phyloP scores from a whole-genome alignment of 352 stramenopile species.

The Nothophytophthora sp. region DNA sequence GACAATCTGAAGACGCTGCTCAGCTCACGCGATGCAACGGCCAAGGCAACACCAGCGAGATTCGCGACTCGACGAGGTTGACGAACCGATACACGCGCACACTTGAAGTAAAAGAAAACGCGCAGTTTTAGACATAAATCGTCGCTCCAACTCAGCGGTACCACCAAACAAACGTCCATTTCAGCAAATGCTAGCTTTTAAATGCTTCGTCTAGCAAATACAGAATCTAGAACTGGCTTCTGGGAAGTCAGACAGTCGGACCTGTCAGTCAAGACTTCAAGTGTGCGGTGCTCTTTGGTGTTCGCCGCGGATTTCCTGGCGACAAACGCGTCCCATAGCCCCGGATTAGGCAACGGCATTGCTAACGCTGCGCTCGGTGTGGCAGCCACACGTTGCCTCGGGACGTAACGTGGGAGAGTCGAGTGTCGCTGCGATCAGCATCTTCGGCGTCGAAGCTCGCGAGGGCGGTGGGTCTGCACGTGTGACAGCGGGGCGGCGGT shows the following conservation, averaged over 20 bases:
- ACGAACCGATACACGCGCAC: no score
- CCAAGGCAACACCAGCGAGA: slow-evolving; percentile 1
- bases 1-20: no score
- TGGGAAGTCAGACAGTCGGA: slow-evolving; percentile 12
- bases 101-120: no score
- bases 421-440: background rate
- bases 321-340: no score
- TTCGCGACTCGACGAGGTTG: background rate
- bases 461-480: background rate
- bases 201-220: no score
- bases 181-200: no score
- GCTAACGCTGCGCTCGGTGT: slow-evolving; percentile 18
- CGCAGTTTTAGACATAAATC: no score
- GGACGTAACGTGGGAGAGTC: slow-evolving; percentile 1
- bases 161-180: no score
- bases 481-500: no score
- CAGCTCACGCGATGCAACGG: no score
- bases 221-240: slow-evolving; percentile 21
- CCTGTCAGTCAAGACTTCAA: slow-evolving; percentile 4
- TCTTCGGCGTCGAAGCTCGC: no score
- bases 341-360: slow-evolving; percentile 21
- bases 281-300: slow-evolving; percentile 11
- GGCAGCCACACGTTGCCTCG: background rate
- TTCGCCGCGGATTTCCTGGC: slow-evolving; percentile 19
- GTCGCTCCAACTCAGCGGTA: no score